These are phyloP conservation scores for Delonix regia DNA, from an alignment of 306 rosid species.

Conservation along the genomic window DNA sequence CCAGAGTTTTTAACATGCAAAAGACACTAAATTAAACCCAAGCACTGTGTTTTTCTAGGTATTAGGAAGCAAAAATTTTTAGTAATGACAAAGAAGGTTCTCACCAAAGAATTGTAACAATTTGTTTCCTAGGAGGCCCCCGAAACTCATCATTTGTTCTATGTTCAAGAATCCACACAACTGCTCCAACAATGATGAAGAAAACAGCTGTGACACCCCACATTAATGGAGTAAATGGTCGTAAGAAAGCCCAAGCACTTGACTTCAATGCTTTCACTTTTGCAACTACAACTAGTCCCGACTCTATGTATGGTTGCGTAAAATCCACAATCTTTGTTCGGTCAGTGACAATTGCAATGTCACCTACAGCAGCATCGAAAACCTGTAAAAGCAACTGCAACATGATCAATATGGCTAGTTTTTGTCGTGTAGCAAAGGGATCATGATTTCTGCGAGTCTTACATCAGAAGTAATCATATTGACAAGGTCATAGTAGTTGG, in stretches of 20 bases:
- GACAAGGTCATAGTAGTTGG: constrained; percentile 62
- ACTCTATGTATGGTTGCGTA: constrained; percentile 81
- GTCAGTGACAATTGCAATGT: constrained; percentile 72
- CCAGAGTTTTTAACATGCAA: not conserved
- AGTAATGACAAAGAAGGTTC: constrained; percentile 1
- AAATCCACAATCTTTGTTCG: constrained; percentile 79
- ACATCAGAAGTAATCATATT: constrained; percentile 60
- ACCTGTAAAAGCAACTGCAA: constrained; percentile 42
- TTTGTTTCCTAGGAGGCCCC: constrained; percentile 75
- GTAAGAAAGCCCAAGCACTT: constrained; percentile 71
- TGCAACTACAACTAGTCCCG: constrained; percentile 79
- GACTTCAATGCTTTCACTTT: constrained; percentile 54
- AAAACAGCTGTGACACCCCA: constrained; percentile 67
- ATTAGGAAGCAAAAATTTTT: not conserved
- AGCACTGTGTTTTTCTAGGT: not conserved
- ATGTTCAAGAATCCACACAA: constrained; percentile 84
- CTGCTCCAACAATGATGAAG: constrained; percentile 69
- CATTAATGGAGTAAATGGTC: constrained; percentile 67
- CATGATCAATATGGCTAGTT: constrained; percentile 2
- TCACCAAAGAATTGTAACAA: constrained; percentile 66
- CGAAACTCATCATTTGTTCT: constrained; percentile 74
- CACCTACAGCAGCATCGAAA: constrained; percentile 81
- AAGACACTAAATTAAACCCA: not conserved
- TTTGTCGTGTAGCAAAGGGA: not conserved
- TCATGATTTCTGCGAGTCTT: not conserved